Conservation (phyloP, 2,329 filamentous ascomycete genomes). For the Diplodia scrobiculata region DNA sequence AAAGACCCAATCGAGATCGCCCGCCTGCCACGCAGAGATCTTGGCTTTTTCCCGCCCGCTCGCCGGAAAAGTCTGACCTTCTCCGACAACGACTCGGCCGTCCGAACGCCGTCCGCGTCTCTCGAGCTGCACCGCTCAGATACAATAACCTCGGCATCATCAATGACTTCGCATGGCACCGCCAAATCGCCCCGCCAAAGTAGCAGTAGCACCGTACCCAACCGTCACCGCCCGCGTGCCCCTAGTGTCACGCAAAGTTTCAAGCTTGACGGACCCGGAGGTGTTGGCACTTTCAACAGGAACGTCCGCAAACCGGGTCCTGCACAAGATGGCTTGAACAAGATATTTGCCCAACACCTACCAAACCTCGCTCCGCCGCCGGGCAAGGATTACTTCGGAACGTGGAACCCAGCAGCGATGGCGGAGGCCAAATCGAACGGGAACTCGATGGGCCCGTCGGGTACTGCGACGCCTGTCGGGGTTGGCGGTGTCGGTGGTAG, state of each 20-base stretch:
- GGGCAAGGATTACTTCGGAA: slow-evolving; percentile 58
- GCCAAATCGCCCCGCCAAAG: slow-evolving; percentile 45
- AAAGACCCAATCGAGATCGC: slow-evolving; percentile 78
- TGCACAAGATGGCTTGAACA: slow-evolving; percentile 79
- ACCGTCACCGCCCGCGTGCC: slow-evolving; percentile 41
- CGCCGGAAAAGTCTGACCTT: slow-evolving; percentile 79
- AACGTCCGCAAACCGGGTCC: slow-evolving; percentile 75
- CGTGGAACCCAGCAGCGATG: slow-evolving; percentile 43
- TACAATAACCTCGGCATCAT: slow-evolving; percentile 37
- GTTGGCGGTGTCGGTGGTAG: slow-evolving; percentile 30
- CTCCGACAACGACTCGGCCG: slow-evolving; percentile 55
- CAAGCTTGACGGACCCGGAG: slow-evolving; percentile 79
- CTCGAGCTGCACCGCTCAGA: slow-evolving; percentile 60
- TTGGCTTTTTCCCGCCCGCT: slow-evolving; percentile 90
- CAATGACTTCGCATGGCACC: slow-evolving; percentile 40
- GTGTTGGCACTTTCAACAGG: slow-evolving; percentile 77
- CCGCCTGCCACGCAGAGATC: slow-evolving; percentile 73
- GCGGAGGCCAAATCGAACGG: slow-evolving; percentile 12
- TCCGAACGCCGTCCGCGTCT: slow-evolving; percentile 66
- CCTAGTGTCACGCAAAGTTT: slow-evolving; percentile 41
- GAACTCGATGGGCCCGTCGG: slow-evolving; percentile 38
- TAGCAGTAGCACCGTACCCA: slow-evolving; percentile 45
- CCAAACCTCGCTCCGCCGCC: slow-evolving; percentile 67
- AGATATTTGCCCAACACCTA: slow-evolving; percentile 79
- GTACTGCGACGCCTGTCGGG: slow-evolving; percentile 31